Evolutionary conservation across 768 basidiomycete species (phyloP), one percentile per base, ranked within the genome.

Genomic region (Xanthoconium stramineum): DNA sequence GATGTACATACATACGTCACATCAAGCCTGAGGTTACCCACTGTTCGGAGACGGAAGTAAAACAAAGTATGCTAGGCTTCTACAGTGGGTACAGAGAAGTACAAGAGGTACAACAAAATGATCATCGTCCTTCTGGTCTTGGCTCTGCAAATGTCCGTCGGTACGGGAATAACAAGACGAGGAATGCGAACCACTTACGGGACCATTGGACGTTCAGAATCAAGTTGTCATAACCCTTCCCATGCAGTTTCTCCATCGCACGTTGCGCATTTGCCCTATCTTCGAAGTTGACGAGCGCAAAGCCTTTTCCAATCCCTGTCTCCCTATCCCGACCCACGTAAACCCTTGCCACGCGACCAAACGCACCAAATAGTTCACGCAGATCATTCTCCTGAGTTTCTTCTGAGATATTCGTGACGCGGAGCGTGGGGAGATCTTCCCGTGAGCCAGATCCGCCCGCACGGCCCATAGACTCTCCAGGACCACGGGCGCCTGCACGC

Each of bases 251-350:
- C 65, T 91, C 85, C 77, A 97, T 87, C 42, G 97, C 97, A 68
- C 78, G 81, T 74, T 96, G 91, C 19, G 92, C 97, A 51, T 79
- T 76, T 12, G 81, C 77, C 67, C 80, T 79, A 15, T 88, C 87
- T 68, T 98, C 96, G 66, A 97, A 99, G 70, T 88, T 92, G 53
- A 99, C 95, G 64, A 98, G 98, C 15, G 95, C 96, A 70, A 96
- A 97, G 47, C 96, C 96, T 73, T 96, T 97, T 55, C 94, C 94
- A 20, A 89, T 82, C 45, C 95, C 92, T 10, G 96, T 98, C 65
- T 97, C 95, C 51, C 93, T 80, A 70, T 99, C 97, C 44, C 91
- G 81, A 28, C 96, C 97, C 46, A 99, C 90, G 72, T 94, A 98
- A 50, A 98, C 94, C 51, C 97, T 77, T 35, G 85, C 87, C 37